These are phyloP conservation scores for Aegilops bicornis DNA, from an alignment of 176 grass and related monocot species.

Conservation along the genomic window DNA sequence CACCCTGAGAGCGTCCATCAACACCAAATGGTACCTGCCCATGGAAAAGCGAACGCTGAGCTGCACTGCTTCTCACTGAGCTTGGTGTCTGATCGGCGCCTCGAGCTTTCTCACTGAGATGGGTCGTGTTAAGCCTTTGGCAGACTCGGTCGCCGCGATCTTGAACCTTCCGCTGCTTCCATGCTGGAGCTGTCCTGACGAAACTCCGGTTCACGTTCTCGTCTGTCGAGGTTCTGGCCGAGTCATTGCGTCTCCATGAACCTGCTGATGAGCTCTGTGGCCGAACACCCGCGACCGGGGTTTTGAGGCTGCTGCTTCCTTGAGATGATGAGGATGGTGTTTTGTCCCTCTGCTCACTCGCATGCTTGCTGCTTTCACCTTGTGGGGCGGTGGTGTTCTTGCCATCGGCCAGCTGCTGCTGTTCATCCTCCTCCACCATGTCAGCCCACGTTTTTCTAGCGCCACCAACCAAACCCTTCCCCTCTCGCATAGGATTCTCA, in stretches of 20 bases:
- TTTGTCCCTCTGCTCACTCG: slow-evolving; percentile 23
- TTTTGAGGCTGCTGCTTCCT: slow-evolving; percentile 29
- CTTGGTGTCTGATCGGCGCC: slow-evolving; percentile 10
- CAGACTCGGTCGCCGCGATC: neutral
- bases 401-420: neutral
- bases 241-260: slow-evolving; percentile 18
- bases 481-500: slow-evolving; percentile 17
- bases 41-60: slow-evolving; percentile 41
- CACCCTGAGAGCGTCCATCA: neutral
- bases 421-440: slow-evolving; percentile 51
- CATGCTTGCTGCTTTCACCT: slow-evolving; percentile 28
- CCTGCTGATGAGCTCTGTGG: slow-evolving; percentile 24
- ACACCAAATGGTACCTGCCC: slow-evolving; percentile 1
- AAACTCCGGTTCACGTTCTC: slow-evolving; percentile 33
- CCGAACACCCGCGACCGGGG: neutral
- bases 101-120: slow-evolving; percentile 34
- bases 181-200: slow-evolving; percentile 38
- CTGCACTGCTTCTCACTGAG: slow-evolving; percentile 31
- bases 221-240: slow-evolving; percentile 3
- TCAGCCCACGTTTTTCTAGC: slow-evolving; percentile 52
- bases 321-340: slow-evolving; percentile 21
- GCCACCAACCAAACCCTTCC: neutral
- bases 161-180: slow-evolving; percentile 40
- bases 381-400: neutral
- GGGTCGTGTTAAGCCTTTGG: slow-evolving; percentile 22